Evolutionary conservation across 2,329 filamentous ascomycete species (phyloP), one percentile per base, ranked within the genome.

Genomic region (Aspergillus phoenicis): DNA sequence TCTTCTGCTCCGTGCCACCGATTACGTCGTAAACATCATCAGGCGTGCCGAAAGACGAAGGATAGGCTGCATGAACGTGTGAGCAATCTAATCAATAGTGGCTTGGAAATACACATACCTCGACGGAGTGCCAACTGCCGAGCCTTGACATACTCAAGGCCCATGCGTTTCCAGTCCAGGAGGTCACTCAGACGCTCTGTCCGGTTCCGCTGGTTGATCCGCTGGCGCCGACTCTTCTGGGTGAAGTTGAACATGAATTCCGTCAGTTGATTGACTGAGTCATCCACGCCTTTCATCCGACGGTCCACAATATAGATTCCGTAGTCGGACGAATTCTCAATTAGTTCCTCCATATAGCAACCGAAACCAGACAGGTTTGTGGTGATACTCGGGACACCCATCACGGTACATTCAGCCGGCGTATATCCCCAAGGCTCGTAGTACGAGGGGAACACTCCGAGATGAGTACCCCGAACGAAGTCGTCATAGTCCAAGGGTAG

Each of bases 371-470:
- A 98, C 48, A 99, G 82, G 78, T 99, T 99, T 28, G 94, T 98
- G 10, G 95, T 98, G 79, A 99, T 97, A 78, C 92, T 97, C 47
- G 95, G 95, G 43, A 99, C 93, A 70, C 95, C 95, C 95, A 98
- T 98, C 64, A 98, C 95, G 0, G 95, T 98, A 78, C 95, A 99
- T 78, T 98, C 95, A 56, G 95, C 94, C 0, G 94, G 95, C 2
- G 95, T 99, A 79, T 99, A 99, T 49, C 95, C 95, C 95, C 95
- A 99, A 8, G 95, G 95, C 81, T 99, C 95, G 77, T 99, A 99
- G 85, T 98, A 98, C 2, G 95, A 98, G 24, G 94, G 85, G 80
- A 99, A 99, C 60, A 99, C 88, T 71, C 95, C 95, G 73, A 99
- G 81, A 78, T 99, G 94, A 43, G 94, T 98, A 66, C 95, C 95